Conservation (phyloP, 768 basidiomycete species). For the Phanerochaete carnosa region DNA sequence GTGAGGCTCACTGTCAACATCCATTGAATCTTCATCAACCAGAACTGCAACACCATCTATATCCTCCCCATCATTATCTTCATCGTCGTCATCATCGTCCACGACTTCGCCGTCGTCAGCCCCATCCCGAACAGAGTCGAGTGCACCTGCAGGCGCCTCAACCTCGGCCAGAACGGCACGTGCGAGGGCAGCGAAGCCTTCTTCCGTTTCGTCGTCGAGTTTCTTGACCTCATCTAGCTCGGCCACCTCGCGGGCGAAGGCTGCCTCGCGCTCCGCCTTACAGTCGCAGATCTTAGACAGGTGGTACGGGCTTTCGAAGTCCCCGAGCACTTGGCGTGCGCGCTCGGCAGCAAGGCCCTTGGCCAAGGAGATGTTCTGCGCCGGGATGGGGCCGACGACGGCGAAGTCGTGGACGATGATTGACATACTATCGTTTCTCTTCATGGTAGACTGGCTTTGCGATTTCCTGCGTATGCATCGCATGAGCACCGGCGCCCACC, state of each 20-base stretch:
- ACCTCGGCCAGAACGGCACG: constrained; percentile 15
- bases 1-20: not conserved
- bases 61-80: not conserved
- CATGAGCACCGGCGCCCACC: not conserved
- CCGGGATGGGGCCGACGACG: constrained; percentile 60
- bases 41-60: not conserved
- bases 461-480: constrained; percentile 32
- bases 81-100: constrained; percentile 56
- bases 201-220: constrained; percentile 43
- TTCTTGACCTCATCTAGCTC: constrained; percentile 20
- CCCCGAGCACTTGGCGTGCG: constrained; percentile 51
- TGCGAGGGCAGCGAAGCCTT: constrained; percentile 46
- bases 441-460: constrained; percentile 39
- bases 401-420: constrained; percentile 56
- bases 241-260: not conserved
- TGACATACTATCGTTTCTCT: constrained; percentile 48
- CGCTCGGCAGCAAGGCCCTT: constrained; percentile 67
- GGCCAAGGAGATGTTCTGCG: constrained; percentile 54
- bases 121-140: constrained; percentile 46
- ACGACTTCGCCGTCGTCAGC: constrained; percentile 52
- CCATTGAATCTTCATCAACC: not conserved
- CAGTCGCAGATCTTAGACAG: constrained; percentile 45
- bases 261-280: constrained; percentile 3
- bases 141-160: not conserved
- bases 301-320: constrained; percentile 40